Conservation (phyloP, 1,284 basidiomycete species). For the Athelia sp. region DNA sequence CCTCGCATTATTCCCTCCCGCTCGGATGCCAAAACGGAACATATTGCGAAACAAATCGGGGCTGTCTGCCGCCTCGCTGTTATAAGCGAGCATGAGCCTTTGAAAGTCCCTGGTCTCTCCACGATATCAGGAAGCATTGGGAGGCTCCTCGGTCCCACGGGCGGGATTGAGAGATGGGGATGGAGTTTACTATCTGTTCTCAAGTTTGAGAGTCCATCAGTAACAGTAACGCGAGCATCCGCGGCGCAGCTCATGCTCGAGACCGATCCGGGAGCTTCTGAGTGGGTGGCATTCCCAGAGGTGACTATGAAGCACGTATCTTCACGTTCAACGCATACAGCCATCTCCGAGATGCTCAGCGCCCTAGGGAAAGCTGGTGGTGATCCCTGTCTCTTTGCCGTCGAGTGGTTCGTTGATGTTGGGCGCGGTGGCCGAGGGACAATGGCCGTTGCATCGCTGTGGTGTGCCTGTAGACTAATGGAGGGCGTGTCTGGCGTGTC, state of each 20-base stretch:
- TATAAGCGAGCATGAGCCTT: conserved; percentile 12
- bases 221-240: conserved; percentile 42
- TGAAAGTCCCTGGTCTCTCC: conserved; percentile 20
- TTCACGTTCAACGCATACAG: conserved; percentile 47
- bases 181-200: conserved; percentile 76
- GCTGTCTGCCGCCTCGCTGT: conserved; percentile 58
- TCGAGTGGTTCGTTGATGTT: conserved; percentile 77
- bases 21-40: conserved; percentile 67
- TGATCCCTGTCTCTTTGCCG: conserved; percentile 64
- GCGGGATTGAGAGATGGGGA: conserved; percentile 86
- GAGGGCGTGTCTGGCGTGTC: conserved; percentile 60
- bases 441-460: conserved; percentile 70
- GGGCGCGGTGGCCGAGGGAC: conserved; percentile 41
- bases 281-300: conserved; percentile 49
- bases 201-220: conserved; percentile 57
- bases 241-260: conserved; percentile 58
- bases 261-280: conserved; percentile 29
- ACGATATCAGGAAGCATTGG: conserved; percentile 54
- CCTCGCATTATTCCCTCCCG: conserved; percentile 70
- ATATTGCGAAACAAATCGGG: conserved; percentile 60
- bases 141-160: conserved; percentile 72
- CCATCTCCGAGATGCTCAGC: conserved; percentile 67
- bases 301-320: conserved; percentile 58
- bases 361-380: conserved; percentile 68
- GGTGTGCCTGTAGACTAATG: conserved; percentile 73